These are phyloP conservation scores for Smithsoniella earleae DNA, from an alignment of 163 green algal species.

Conservation along the genomic window DNA sequence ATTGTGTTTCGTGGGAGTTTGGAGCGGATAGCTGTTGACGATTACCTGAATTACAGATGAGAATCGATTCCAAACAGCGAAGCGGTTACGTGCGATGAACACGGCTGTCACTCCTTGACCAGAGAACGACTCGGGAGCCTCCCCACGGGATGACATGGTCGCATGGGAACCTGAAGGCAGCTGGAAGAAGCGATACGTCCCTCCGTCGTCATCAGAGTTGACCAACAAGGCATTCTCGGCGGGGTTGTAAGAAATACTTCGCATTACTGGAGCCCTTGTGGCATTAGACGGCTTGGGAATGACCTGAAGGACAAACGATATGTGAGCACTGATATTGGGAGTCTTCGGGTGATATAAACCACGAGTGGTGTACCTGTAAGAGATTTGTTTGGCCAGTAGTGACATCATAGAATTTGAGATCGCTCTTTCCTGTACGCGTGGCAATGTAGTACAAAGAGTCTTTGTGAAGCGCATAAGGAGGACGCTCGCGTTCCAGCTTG, in stretches of 20 bases:
- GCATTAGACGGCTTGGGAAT: slow-evolving; percentile 34
- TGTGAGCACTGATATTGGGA: no score
- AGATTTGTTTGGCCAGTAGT: slow-evolving; percentile 40
- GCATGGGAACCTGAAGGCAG: slow-evolving; percentile 57
- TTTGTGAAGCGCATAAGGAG: slow-evolving; percentile 73
- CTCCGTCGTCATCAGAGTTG: slow-evolving; percentile 81
- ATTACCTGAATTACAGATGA: slow-evolving; percentile 75
- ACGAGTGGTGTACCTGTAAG: slow-evolving; percentile 30
- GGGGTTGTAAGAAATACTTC: slow-evolving; percentile 92
- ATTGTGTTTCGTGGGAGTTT: no score
- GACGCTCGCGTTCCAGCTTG: slow-evolving; percentile 96
- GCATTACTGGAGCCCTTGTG: slow-evolving; percentile 37
- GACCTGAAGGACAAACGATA: slow-evolving; percentile 22
- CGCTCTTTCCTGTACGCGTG: slow-evolving; percentile 62
- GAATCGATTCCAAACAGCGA: slow-evolving; percentile 88
- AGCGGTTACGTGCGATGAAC: slow-evolving; percentile 98
- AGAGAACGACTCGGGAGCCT: background rate
- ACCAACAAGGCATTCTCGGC: slow-evolving; percentile 95
- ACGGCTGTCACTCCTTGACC: slow-evolving; percentile 72
- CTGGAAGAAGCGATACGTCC: slow-evolving; percentile 89
- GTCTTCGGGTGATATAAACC: background rate
- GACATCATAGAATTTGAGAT: slow-evolving; percentile 88
- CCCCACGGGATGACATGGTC: slow-evolving; percentile 37
- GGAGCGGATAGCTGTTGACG: no score
- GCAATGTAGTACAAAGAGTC: slow-evolving; percentile 77